These are phyloP conservation scores for Melampsora abietis-canadensis DNA, from an alignment of 1,284 basidiomycete genomes.

Conservation along the genomic window DNA sequence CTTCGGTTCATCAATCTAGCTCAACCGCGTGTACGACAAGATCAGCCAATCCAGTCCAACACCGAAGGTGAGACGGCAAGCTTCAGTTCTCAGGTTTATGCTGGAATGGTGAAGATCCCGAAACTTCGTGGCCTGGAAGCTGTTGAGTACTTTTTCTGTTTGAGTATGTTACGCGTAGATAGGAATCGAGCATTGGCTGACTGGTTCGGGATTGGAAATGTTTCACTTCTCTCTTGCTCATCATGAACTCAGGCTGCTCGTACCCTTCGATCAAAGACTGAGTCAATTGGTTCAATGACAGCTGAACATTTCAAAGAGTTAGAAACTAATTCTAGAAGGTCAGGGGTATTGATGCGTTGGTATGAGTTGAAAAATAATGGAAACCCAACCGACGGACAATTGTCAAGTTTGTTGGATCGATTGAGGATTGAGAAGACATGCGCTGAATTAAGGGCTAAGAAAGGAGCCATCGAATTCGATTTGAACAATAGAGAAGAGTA, in stretches of 20 bases:
- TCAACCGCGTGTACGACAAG: slow-evolving; percentile 25
- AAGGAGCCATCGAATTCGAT: slow-evolving; percentile 13
- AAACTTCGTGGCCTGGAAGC: slow-evolving; percentile 15
- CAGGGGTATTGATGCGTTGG: slow-evolving; percentile 22
- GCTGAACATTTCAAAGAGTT: slow-evolving; percentile 20
- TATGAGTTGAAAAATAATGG: slow-evolving; percentile 1
- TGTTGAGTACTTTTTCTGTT: slow-evolving; percentile 3
- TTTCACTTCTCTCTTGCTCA: not conserved
- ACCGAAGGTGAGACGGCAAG: slow-evolving; percentile 15
- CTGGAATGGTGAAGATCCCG: slow-evolving; percentile 41
- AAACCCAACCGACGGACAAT: slow-evolving; percentile 1
- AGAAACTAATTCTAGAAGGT: not conserved
- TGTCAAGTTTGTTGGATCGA: slow-evolving; percentile 20
- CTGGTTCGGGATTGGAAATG: not conserved
- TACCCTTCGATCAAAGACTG: slow-evolving; percentile 26
- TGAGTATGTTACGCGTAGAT: not conserved
- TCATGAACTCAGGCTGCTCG: slow-evolving; percentile 13
- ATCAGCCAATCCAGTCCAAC: slow-evolving; percentile 7
- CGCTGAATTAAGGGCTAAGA: slow-evolving; percentile 31
- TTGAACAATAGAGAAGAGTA: slow-evolving; percentile 23
- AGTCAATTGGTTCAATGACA: slow-evolving; percentile 16
- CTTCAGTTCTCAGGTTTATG: slow-evolving; percentile 28
- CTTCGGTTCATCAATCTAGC: slow-evolving; percentile 35
- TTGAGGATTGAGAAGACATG: slow-evolving; percentile 27
- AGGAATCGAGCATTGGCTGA: not conserved